Evolutionary conservation across 2,329 filamentous ascomycete genomes (phyloP).

Genomic region (Celoporthe dispersa): DNA sequence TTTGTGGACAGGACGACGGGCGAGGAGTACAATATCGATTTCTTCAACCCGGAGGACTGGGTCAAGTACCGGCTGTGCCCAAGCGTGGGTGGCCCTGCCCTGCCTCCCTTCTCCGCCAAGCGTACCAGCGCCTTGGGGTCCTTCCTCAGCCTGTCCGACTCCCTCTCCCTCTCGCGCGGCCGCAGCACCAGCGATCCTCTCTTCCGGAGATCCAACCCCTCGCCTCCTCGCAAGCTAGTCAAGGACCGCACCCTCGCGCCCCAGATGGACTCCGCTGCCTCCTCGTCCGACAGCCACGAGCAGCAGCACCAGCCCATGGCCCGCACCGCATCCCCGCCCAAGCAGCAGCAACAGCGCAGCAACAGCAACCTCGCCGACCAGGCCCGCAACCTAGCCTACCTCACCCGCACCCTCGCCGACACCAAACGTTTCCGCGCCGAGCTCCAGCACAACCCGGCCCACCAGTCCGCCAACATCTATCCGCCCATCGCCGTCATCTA

Average conservation of each 20-base stretch:
- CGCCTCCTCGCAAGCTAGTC: constrained; percentile 38
- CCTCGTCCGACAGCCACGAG: constrained; percentile 29
- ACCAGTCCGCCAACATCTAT: constrained; percentile 71
- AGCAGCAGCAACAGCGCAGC: constrained; percentile 8
- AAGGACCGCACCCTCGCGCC: constrained; percentile 49
- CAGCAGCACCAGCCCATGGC: constrained; percentile 33
- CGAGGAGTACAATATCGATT: constrained; percentile 81
- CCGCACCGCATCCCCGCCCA: constrained; percentile 25
- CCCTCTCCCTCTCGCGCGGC: constrained; percentile 47
- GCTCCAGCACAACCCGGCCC: constrained; percentile 63
- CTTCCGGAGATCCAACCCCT: constrained; percentile 32
- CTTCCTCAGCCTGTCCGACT: constrained; percentile 51
- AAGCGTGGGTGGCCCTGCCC: constrained; percentile 66
- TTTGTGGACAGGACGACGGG: constrained; percentile 84
- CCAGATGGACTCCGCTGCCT: constrained; percentile 45
- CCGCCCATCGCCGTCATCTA: constrained; percentile 85
- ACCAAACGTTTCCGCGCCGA: constrained; percentile 78
- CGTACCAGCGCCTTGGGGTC: constrained; percentile 47
- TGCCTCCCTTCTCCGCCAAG: constrained; percentile 58
- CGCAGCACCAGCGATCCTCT: constrained; percentile 48
- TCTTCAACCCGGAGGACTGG: constrained; percentile 82
- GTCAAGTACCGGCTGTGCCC: constrained; percentile 78
- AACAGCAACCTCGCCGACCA: constrained; percentile 49
- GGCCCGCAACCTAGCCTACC: constrained; percentile 63
- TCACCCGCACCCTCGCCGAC: constrained; percentile 73